A percentile compares a stretch with the other conserved stretches of the same genome.
Evolutionary conservation across 306 rosid genomes (phyloP).

Genomic region (Fagus sylvatica): DNA sequence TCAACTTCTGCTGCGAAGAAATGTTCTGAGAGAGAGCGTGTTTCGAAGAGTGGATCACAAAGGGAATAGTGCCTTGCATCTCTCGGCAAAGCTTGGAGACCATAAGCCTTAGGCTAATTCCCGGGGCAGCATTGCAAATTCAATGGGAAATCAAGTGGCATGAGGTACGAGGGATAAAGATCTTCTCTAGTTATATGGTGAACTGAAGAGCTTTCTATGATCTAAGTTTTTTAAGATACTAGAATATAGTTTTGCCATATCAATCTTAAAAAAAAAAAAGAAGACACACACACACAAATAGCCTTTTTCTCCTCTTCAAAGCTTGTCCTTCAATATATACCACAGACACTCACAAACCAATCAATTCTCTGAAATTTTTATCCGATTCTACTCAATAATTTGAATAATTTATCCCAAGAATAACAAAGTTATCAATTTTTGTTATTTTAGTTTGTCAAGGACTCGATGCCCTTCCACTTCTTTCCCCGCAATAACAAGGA

Average conservation of each 20-base stretch:
- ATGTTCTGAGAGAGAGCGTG: conserved; percentile 25
- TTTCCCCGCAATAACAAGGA: conserved; percentile 29
- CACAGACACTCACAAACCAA: no score
- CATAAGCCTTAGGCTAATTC: conserved; percentile 56
- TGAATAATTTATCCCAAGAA: neutral
- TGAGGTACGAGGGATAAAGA: conserved; percentile 28
- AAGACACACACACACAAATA: no score
- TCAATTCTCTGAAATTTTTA: no score
- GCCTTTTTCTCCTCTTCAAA: no score
- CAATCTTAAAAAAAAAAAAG: no score
- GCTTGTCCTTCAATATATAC: no score
- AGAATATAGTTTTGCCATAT: no score
- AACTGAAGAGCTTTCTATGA: neutral
- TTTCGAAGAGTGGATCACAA: conserved; percentile 44
- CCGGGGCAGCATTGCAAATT: conserved; percentile 66
- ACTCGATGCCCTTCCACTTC: conserved; percentile 33
- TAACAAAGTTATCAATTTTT: neutral
- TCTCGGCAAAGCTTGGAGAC: conserved; percentile 48
- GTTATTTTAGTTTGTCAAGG: conserved; percentile 49
- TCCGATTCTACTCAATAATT: no score
- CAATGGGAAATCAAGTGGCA: conserved; percentile 75
- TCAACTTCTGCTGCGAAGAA: conserved; percentile 19
- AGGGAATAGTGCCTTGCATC: conserved; percentile 65
- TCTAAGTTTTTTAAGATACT: no score
- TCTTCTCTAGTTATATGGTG: no score